A percentile compares a stretch with the other conserved stretches of the same genome.
These are phyloP conservation scores for Solanum bukasovii DNA, from an alignment of 257 asterid species.

Conservation along the genomic window DNA sequence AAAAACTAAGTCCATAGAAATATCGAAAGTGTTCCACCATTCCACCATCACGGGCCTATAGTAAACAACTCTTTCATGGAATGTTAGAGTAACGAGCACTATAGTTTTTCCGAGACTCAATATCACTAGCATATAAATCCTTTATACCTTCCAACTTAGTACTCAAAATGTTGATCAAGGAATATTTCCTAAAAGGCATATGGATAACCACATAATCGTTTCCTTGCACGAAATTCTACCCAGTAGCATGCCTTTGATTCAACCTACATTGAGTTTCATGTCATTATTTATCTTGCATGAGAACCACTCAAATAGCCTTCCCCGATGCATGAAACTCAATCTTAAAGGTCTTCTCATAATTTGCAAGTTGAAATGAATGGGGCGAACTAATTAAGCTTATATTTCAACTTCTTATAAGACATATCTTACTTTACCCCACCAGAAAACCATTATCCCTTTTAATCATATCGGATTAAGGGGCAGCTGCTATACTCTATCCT, in stretches of 20 bases:
- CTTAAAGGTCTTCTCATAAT: neutral
- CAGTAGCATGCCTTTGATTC: neutral
- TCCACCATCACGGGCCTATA: neutral
- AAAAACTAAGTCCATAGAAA: too few species aligned
- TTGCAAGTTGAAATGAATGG: neutral
- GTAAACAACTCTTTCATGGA: neutral
- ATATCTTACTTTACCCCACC: neutral
- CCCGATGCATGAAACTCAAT: neutral
- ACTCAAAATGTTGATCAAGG: neutral
- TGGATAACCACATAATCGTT: too few species aligned
- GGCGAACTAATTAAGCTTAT: neutral
- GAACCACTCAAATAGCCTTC: neutral
- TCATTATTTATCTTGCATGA: neutral
- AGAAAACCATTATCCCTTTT: neutral
- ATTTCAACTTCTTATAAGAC: too few species aligned
- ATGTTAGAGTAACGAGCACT: neutral
- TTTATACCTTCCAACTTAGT: neutral
- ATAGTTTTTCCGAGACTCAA: neutral
- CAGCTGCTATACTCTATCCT: too few species aligned
- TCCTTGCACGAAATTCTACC: neutral
- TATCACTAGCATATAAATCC: neutral
- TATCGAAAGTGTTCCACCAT: neutral
- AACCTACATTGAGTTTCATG: too few species aligned
- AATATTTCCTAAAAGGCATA: too few species aligned
- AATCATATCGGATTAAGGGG: too few species aligned